These are phyloP conservation scores for Hansenula anomala DNA, from an alignment of 1,139 yeast species.

Conservation along the genomic window DNA sequence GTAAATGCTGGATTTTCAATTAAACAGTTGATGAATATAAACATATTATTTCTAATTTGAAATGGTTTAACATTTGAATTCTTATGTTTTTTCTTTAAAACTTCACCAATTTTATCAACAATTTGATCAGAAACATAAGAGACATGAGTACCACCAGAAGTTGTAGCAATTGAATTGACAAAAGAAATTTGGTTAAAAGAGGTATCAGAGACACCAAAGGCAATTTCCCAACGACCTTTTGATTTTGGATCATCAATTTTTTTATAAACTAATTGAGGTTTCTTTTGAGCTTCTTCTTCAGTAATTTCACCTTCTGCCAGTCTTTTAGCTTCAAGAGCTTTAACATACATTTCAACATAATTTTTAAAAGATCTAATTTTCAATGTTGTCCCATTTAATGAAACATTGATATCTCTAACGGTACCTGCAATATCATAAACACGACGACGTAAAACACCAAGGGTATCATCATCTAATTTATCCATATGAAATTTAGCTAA, in stretches of 20 bases:
- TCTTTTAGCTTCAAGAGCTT: conserved; percentile 48
- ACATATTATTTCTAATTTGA: conserved; percentile 88
- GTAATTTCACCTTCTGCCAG: conserved; percentile 27
- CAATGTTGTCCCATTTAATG: conserved; percentile 69
- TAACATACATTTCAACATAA: conserved; percentile 87
- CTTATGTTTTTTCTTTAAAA: conserved; percentile 71
- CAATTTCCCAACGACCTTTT: conserved; percentile 88
- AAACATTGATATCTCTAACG: conserved; percentile 78
- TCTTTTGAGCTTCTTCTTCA: conserved; percentile 30
- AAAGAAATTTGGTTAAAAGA: conserved; percentile 91
- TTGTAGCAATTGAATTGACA: conserved; percentile 96
- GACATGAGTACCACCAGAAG: conserved; percentile 96
- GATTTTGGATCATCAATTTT: conserved; percentile 54
- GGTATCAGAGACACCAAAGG: conserved; percentile 91
- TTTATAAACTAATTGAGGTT: conserved; percentile 76
- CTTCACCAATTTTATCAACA: conserved; percentile 66
- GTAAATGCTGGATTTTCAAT: conserved; percentile 97
- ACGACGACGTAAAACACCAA: conserved; percentile 73
- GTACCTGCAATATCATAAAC: conserved; percentile 96
- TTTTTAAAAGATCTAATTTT: conserved; percentile 72
- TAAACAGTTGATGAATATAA: conserved; percentile 84
- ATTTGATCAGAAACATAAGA: conserved; percentile 83
- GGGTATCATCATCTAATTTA: background rate
- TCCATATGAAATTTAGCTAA: conserved; percentile 76
- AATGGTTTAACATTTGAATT: conserved; percentile 78